A percentile compares a stretch with the other conserved stretches of the same genome.
phyloP scores from a whole-genome alignment of 495 filamentous ascomycete genomes.

The Xylaria acuta region DNA sequence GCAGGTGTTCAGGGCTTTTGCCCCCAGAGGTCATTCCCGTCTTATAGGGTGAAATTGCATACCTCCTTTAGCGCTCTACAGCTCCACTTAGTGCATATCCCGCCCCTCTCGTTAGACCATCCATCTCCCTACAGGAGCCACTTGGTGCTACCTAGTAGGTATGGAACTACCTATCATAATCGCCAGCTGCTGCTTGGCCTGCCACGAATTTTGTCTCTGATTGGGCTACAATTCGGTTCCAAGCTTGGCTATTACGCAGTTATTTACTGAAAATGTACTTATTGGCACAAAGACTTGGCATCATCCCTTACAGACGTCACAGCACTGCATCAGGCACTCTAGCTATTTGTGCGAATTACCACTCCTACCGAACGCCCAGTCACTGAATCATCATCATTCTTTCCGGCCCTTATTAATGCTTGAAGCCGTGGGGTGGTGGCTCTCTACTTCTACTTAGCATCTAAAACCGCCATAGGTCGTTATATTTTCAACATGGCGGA shows the following conservation, averaged over 20 bases:
- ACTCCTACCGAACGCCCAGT: not conserved
- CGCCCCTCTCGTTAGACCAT: too few species aligned
- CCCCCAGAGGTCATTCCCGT: too few species aligned
- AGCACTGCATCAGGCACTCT: not conserved
- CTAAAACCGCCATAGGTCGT: not conserved
- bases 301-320: constrained; percentile 2
- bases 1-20: too few species aligned
- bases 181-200: not conserved
- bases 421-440: not conserved
- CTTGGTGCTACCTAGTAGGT: too few species aligned
- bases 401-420: not conserved
- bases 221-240: not conserved
- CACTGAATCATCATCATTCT: not conserved
- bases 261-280: not conserved
- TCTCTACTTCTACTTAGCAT: not conserved
- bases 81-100: too few species aligned
- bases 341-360: not conserved
- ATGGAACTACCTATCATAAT: not conserved
- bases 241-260: not conserved
- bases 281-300: not conserved
- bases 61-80: too few species aligned
- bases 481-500: constrained; percentile 31
- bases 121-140: too few species aligned
- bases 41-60: too few species aligned
- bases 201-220: not conserved